phyloP scores from a whole-genome alignment of 495 filamentous ascomycete species.

The Glonium stellatum region DNA sequence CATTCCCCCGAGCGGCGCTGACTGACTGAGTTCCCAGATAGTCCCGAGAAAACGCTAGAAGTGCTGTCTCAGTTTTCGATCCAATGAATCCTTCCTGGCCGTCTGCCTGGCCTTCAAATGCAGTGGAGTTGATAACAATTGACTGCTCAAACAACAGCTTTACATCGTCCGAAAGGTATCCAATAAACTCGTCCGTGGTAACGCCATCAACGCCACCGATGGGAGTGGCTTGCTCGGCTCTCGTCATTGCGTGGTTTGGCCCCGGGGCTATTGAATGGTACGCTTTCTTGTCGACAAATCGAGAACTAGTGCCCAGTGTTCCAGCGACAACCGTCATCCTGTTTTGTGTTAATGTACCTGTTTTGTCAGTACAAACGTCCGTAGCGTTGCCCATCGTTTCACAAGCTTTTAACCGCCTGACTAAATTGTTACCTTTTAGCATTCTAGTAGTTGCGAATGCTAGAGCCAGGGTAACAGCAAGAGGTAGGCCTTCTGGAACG shows the following conservation, averaged over 20 bases:
- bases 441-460: slow-evolving; percentile 93
- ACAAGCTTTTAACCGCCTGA: slow-evolving; percentile 82
- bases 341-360: slow-evolving; percentile 76
- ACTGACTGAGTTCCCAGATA: slow-evolving; percentile 56
- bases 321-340: slow-evolving; percentile 65
- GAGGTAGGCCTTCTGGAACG: slow-evolving; percentile 88
- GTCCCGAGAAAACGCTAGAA: slow-evolving; percentile 55
- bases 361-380: slow-evolving; percentile 94
- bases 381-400: slow-evolving; percentile 98
- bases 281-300: slow-evolving; percentile 43
- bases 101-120: slow-evolving; percentile 53
- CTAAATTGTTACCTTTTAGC: slow-evolving; percentile 92
- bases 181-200: slow-evolving; percentile 53
- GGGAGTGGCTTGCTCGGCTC: no score
- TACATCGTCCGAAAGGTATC: slow-evolving; percentile 45
- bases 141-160: slow-evolving; percentile 50
- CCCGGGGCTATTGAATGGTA: slow-evolving; percentile 5
- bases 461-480: slow-evolving; percentile 87
- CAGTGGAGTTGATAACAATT: slow-evolving; percentile 60
- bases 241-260: slow-evolving; percentile 33
- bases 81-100: slow-evolving; percentile 52
- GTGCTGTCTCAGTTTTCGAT: slow-evolving; percentile 63
- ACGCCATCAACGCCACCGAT: slow-evolving; percentile 36
- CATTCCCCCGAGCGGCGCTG: slow-evolving; percentile 50
- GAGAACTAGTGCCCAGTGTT: slow-evolving; percentile 46